These are phyloP conservation scores for Gamsiella multidivaricata DNA, from an alignment of 192 early-diverging fungal species.

Conservation along the genomic window DNA sequence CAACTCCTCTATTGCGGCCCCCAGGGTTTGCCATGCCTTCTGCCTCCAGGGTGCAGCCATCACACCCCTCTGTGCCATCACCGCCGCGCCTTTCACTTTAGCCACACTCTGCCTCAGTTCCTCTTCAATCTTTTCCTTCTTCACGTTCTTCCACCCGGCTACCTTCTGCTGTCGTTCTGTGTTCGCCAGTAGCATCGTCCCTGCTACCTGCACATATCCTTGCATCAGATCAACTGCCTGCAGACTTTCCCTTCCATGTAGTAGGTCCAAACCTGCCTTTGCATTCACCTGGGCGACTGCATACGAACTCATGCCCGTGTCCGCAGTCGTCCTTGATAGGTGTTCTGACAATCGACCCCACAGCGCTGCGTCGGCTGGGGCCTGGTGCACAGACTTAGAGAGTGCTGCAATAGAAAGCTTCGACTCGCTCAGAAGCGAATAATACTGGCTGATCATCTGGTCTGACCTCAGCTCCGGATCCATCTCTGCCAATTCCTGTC, in stretches of 20 bases:
- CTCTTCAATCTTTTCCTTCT: constrained; percentile 46
- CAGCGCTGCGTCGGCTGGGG: constrained; percentile 47
- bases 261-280: constrained; percentile 27
- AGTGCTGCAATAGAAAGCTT: constrained; percentile 51
- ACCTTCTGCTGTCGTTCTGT: constrained; percentile 37
- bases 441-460: constrained; percentile 42
- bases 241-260: constrained; percentile 32
- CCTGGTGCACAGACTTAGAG: constrained; percentile 56
- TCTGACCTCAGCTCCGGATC: constrained; percentile 40
- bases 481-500: constrained; percentile 54
- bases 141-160: constrained; percentile 36
- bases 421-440: constrained; percentile 29
- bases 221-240: constrained; percentile 40
- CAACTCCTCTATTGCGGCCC: constrained; percentile 13
- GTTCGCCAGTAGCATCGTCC: constrained; percentile 43
- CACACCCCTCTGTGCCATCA: constrained; percentile 53
- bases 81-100: constrained; percentile 12
- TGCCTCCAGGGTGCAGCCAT: constrained; percentile 61
- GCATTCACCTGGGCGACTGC: constrained; percentile 52
- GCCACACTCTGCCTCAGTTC: constrained; percentile 27
- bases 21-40: constrained; percentile 57
- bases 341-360: constrained; percentile 58
- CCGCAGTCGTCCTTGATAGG: constrained; percentile 24
- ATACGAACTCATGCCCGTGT: constrained; percentile 13
- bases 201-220: constrained; percentile 54